Evolutionary conservation across 2,329 filamentous ascomycete species (phyloP), one percentile per base, ranked within the genome.

Genomic region (Cordyceps cicadae): DNA sequence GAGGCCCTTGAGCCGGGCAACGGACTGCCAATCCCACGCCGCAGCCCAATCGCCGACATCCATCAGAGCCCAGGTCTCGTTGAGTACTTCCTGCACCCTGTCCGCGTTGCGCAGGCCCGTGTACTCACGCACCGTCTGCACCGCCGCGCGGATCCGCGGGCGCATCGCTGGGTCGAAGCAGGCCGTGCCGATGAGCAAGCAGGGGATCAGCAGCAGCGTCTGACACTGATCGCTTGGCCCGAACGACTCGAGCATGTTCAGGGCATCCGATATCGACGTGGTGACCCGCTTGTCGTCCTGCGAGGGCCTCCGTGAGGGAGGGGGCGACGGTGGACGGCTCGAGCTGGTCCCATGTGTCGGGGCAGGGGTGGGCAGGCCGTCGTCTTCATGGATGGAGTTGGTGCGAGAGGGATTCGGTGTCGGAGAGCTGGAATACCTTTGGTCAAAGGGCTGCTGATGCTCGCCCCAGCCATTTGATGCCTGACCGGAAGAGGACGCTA

Each of bases 21-120:
- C 76, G 3, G 74, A 74, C 63, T 86, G 83, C 84, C 84, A 87
- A 68, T 87, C 85, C 85, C 85, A 87, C 8, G 81, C 82, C 19
- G 77, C 76, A 29, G 75, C 66, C 79, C 82, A 86, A 54, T 86
- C 81, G 21, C 79, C 81, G 11, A 71, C 69, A 29, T 80, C 81
- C 82, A 87, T 86, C 24, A 82, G 74, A 24, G 74, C 70, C 84
- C 84, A 87, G 3, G 87, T 74, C 65, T 81, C 79, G 64, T 84
- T 80, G 14, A 87, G 75, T 1, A 87, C 70, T 62, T 82, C 74
- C 17, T 74, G 64, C 3, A 81, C 80, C 14, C 79, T 76, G 64
- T 85, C 80, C 32, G 81, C 80, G 66, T 85, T 86, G 26, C 80
- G 76, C 32, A 87, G 74, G 4, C 83, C 83, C 0, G 83, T 87